Evolutionary conservation across 2,329 filamentous ascomycete genomes (phyloP), one percentile per base, ranked within the genome.

Genomic region (Aspergillus quadrilineatus): DNA sequence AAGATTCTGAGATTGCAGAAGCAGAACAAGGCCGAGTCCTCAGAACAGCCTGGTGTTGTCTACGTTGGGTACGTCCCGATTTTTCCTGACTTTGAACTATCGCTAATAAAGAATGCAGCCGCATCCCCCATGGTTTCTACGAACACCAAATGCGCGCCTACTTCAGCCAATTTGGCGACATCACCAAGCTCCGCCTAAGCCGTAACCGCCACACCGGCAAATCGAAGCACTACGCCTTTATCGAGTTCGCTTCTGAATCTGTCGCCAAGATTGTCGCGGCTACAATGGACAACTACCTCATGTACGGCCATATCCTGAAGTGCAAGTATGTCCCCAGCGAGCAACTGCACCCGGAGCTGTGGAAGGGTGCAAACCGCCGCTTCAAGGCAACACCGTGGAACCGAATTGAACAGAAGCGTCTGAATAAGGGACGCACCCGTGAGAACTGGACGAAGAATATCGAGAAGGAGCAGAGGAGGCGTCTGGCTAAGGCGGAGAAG

Each of bases 231-330:
- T 96, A 89, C 70, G 94, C 91, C 32, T 99, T 97, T 74, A 83
- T 99, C 69, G 91, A 99, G 76, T 99, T 99, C 69, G 77, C 77
- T 2, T 85, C 83, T 6, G 78, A 81, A 34, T 87, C 91, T 56
- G 89, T 92, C n/a, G 93, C 94, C 39, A 88, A 90, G 67, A 92
- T 97, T 65, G 93, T 96, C 30, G 88, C 90, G 49, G 90, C 92
- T 77, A 96, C 94, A 22, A 99, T 99, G 94, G 86, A 97, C 80
- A 95, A 92, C 77, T 99, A 99, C 76, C 85, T 97, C 39, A 83
- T 99, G 69, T 97, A 96, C 73, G 90, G 91, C 5, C 93, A 97
- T 73, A 89, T 97, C 60, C 81, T 99, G 65, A 93, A 95, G 75
- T 93, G 92, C 75, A 89, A 90, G 71, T 79, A 86, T 26, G 83